Base-by-base conservation (phyloP, 257 asterid genomes). In the Craterostigma plantagineum region DNA sequence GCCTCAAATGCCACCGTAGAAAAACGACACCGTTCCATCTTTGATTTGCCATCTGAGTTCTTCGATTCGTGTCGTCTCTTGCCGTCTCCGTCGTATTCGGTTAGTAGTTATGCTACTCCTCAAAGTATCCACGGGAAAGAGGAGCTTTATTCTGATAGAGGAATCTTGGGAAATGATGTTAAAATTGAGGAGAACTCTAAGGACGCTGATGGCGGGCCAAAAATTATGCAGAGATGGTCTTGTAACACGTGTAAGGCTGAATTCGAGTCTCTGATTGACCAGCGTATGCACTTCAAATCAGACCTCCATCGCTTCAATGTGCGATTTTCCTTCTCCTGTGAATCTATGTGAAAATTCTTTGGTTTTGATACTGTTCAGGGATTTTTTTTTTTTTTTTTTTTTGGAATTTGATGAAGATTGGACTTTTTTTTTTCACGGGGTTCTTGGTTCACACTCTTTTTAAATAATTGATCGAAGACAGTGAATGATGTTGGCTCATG, bases 251-350 rank as follows among this genome's bases (percentile, higher is more conserved):
- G 98, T 53, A 79, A 79, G 51, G 71, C 76, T 13, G 95, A 82
- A 58, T 87, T 87, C 64, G 93, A 87, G 53, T 87, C 98, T 38
- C 95, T 87, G 33, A 67, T 17, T 8, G 95, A 79, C 54, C 98
- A 87, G 62, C 90, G 98, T 14, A 66, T 71, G 39, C 98, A 87
- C 66, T 87, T 87, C 63, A 82, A 83, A 60, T 87, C 93, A 49
- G 98, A 82, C 61, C 59, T 87, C 56, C 98, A 87, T 60, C 93
- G 98, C 35, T 70, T 87, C 53, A 87, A 87, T 57, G 98, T 87
- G 64, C 13, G 57, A 16, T 27, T 35, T 48, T 15, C 27, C 34
- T n/a, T 51, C 35, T 7, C 18, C 7, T 11, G 30, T 34, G 16
- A 7, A 0, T 48, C 48, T 16, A 10, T 27, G 35, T 58, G 2